Evolutionary conservation across 2,329 filamentous ascomycete genomes (phyloP).

Genomic region (Penicillium digitatum): DNA sequence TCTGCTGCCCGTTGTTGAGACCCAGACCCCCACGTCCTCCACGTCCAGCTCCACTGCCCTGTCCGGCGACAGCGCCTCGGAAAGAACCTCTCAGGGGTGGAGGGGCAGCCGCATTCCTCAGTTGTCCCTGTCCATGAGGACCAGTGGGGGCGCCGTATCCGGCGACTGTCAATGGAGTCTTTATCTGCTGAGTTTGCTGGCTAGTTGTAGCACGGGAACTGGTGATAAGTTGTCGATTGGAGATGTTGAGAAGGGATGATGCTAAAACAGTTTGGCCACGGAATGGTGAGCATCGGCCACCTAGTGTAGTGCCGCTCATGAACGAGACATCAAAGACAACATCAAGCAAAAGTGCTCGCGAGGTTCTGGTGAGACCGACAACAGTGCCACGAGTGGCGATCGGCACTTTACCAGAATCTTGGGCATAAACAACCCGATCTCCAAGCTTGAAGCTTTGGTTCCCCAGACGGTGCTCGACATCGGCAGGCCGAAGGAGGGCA

Average conservation of each 20-base stretch:
- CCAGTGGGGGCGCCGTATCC: conserved; percentile 56
- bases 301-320: conserved; percentile 92
- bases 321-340: conserved; percentile 92
- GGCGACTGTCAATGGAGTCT: conserved; percentile 51
- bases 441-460: conserved; percentile 80
- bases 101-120: conserved; percentile 54
- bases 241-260: conserved; percentile 84
- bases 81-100: conserved; percentile 57
- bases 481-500: conserved; percentile 85
- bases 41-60: conserved; percentile 36
- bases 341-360: conserved; percentile 77
- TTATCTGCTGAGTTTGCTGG: conserved; percentile 55
- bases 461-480: conserved; percentile 88
- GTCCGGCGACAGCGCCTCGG: conserved; percentile 53
- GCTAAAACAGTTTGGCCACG: conserved; percentile 86
- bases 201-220: conserved; percentile 40
- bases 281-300: conserved; percentile 87
- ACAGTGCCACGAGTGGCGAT: conserved; percentile 90
- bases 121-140: conserved; percentile 58
- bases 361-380: conserved; percentile 86
- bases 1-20: conserved; percentile 23
- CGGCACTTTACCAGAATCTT: conserved; percentile 89
- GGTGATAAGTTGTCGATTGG: conserved; percentile 73
- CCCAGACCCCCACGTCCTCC: conserved; percentile 34
- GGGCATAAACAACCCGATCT: conserved; percentile 88